These are phyloP conservation scores for Gonapodya sp. DNA, from an alignment of 192 early-diverging fungal genomes.

Conservation along the genomic window DNA sequence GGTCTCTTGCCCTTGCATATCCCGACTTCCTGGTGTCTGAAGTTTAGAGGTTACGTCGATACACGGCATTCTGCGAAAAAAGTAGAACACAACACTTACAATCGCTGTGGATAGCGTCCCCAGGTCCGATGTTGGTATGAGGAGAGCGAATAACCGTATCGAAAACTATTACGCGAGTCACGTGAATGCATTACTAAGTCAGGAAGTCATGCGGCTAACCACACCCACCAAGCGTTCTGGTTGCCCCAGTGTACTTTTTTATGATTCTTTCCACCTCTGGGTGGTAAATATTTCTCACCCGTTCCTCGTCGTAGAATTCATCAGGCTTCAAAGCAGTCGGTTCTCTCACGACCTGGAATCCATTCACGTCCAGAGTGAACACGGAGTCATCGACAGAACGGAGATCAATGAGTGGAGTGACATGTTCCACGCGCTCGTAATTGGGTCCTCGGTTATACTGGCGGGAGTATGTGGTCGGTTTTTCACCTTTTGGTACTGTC, in stretches of 20 bases:
- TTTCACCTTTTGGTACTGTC: not conserved
- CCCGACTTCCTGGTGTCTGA: slow-evolving; percentile 9
- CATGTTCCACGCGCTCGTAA: not conserved
- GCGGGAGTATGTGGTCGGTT: not conserved
- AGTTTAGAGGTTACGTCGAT: not conserved
- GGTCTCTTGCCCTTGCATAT: not conserved
- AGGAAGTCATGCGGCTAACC: not conserved
- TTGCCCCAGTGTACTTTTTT: slow-evolving; percentile 9
- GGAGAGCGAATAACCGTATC: slow-evolving; percentile 5
- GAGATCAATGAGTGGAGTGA: not conserved
- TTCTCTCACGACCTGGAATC: slow-evolving; percentile 5
- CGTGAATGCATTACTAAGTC: not conserved
- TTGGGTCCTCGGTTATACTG: not conserved
- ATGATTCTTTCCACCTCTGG: slow-evolving; percentile 7
- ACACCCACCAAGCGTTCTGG: slow-evolving; percentile 2
- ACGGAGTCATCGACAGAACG: not conserved
- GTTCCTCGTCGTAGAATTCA: slow-evolving; percentile 7
- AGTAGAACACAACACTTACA: not conserved
- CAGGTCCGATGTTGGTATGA: not conserved
- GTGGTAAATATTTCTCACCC: not conserved
- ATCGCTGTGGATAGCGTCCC: slow-evolving; percentile 9
- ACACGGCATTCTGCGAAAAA: not conserved
- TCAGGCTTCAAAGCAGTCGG: slow-evolving; percentile 8
- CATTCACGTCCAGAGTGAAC: slow-evolving; percentile 9
- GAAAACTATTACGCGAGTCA: not conserved